Evolutionary conservation across 331 rosid species (phyloP).

Genomic region (Phaseolus coccineus): DNA sequence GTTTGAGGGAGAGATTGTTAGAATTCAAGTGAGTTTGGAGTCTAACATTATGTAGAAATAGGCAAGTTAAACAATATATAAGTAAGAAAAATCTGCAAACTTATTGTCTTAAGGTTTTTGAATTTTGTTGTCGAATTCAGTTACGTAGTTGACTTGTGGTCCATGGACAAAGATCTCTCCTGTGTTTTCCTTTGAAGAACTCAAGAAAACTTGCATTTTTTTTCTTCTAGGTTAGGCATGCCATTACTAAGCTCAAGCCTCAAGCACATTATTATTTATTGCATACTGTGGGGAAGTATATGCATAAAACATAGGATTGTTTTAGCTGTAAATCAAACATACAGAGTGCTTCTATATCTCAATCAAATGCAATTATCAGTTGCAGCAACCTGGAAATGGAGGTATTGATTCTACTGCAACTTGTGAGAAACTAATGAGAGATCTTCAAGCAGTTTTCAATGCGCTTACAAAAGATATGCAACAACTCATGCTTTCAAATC

Average conservation of each 20-base stretch:
- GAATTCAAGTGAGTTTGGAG: too few relatives aligned
- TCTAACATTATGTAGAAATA: too few relatives aligned
- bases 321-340: constrained; percentile 37
- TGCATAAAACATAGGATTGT: not conserved
- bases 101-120: too few relatives aligned
- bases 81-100: too few relatives aligned
- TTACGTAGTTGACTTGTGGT: too few relatives aligned
- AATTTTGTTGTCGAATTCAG: too few relatives aligned
- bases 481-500: constrained; percentile 79
- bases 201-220: not conserved
- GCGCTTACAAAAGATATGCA: constrained; percentile 89
- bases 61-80: too few relatives aligned
- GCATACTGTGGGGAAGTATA: constrained; percentile 31
- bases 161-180: too few relatives aligned
- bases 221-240: not conserved
- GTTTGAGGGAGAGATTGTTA: too few relatives aligned
- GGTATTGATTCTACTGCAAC: constrained; percentile 56
- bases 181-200: too few relatives aligned
- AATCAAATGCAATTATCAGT: constrained; percentile 54
- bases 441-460: constrained; percentile 70
- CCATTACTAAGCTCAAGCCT: not conserved
- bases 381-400: constrained; percentile 74
- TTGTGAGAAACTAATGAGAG: constrained; percentile 68
- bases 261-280: not conserved
- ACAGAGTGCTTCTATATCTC: constrained; percentile 27